A percentile compares a stretch with the other conserved stretches of the same genome.
Conservation (phyloP, 1,284 basidiomycete species). For the Papiliotrema flavescens region DNA sequence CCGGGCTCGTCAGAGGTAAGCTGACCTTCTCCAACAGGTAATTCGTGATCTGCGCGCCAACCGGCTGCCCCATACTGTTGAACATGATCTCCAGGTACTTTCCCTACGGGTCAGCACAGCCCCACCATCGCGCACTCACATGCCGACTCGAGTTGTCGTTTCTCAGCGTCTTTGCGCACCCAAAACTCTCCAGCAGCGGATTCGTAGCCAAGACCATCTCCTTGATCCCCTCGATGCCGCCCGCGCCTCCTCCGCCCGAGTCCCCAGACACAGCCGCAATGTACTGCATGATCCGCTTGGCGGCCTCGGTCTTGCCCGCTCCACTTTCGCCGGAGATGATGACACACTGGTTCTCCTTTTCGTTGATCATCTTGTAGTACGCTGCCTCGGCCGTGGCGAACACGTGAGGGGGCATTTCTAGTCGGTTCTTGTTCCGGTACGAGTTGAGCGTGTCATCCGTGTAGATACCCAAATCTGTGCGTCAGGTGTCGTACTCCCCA, state of each 20-base stretch:
- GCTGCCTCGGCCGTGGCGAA: slow-evolving; percentile 95
- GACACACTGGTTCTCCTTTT: slow-evolving; percentile 99
- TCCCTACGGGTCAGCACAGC: slow-evolving; percentile 57
- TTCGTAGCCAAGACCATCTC: slow-evolving; percentile 99
- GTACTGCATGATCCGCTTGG: slow-evolving; percentile 99
- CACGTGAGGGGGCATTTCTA: slow-evolving; percentile 97
- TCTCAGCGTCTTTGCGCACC: slow-evolving; percentile 96
- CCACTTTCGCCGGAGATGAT: slow-evolving; percentile 99
- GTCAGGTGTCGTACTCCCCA: too few species aligned
- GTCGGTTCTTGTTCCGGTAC: slow-evolving; percentile 95
- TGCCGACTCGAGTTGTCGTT: slow-evolving; percentile 99
- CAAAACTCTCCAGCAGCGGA: slow-evolving; percentile 95
- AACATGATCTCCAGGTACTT: slow-evolving; percentile 99
- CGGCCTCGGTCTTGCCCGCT: slow-evolving; percentile 95
- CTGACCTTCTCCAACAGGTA: slow-evolving; percentile 87
- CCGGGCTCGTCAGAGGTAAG: neutral
- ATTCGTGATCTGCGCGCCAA: slow-evolving; percentile 98
- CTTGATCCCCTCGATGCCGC: slow-evolving; percentile 87
- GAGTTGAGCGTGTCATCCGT: slow-evolving; percentile 77
- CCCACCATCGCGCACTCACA: slow-evolving; percentile 55
- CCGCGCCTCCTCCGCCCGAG: slow-evolving; percentile 63
- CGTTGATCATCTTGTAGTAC: slow-evolving; percentile 99
- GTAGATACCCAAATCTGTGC: slow-evolving; percentile 93
- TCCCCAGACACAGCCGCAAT: slow-evolving; percentile 83
- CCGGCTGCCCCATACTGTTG: slow-evolving; percentile 84